phyloP scores from a whole-genome alignment of 805 yeast species.

The Monosporozyma yasuniensis region DNA sequence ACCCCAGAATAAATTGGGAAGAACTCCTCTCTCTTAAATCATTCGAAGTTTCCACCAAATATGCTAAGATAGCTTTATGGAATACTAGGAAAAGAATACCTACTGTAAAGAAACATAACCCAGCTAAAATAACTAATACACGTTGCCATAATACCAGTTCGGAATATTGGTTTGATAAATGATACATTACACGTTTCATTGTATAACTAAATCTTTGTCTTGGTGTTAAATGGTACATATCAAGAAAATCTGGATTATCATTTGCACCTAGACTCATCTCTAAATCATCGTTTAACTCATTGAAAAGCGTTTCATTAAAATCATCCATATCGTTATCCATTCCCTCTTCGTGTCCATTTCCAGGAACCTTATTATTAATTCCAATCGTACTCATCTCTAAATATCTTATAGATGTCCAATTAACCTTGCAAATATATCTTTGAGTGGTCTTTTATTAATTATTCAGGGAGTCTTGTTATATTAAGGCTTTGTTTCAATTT shows the following conservation, averaged over 20 bases:
- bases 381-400: neutral
- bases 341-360: neutral
- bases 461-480: neutral
- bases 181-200: slow-evolving; percentile 9
- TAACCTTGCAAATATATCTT: neutral
- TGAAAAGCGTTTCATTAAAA: slow-evolving; percentile 1
- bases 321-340: slow-evolving; percentile 1
- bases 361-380: neutral
- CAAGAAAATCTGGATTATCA: slow-evolving; percentile 27
- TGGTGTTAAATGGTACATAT: slow-evolving; percentile 26
- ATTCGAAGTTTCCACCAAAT: slow-evolving; percentile 37
- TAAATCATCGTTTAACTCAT: slow-evolving; percentile 9
- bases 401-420: neutral
- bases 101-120: slow-evolving; percentile 9
- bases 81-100: slow-evolving; percentile 18
- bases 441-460: neutral
- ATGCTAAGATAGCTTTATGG: slow-evolving; percentile 22
- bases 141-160: slow-evolving; percentile 21
- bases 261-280: slow-evolving; percentile 4
- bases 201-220: slow-evolving; percentile 25
- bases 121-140: slow-evolving; percentile 9
- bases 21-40: slow-evolving; percentile 33
- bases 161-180: slow-evolving; percentile 11
- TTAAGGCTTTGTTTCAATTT: neutral
- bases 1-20: slow-evolving; percentile 41